phyloP scores from a whole-genome alignment of 441 rosid species.

The Erysimum cheiri region DNA sequence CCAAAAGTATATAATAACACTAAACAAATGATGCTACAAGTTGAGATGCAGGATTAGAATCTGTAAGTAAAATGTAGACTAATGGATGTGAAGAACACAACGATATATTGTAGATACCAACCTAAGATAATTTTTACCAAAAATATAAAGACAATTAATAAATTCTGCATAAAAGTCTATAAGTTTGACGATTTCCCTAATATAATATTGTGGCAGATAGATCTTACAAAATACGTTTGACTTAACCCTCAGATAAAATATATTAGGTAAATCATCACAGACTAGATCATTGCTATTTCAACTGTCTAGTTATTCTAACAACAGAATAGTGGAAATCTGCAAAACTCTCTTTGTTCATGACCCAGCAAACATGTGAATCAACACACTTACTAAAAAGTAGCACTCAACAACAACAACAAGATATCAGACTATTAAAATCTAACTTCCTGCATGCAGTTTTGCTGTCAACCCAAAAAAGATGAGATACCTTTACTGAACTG shows the following conservation, averaged over 20 bases:
- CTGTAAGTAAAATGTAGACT: conserved; percentile 12
- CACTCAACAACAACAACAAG: conserved; percentile 18
- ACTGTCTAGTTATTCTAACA: conserved; percentile 21
- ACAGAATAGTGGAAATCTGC: conserved; percentile 3
- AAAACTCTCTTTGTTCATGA: conserved; percentile 21
- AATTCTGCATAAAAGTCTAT: conserved; percentile 29
- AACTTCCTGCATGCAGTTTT: conserved; percentile 9
- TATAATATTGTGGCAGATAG: conserved; percentile 43
- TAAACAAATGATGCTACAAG: conserved; percentile 20
- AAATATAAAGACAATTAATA: not conserved
- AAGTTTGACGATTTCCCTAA: conserved; percentile 29
- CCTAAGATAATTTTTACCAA: conserved; percentile 5
- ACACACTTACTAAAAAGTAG: conserved; percentile 18
- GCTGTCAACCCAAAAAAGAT: conserved; percentile 2
- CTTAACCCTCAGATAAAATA: conserved; percentile 17
- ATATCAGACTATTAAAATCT: conserved; percentile 6
- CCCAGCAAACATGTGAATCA: conserved; percentile 24
- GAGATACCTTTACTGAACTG: conserved; percentile 32
- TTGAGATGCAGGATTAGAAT: conserved; percentile 23
- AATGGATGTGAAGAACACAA: conserved; percentile 28
- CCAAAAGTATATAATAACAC: conserved; percentile 20
- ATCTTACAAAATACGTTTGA: conserved; percentile 34
- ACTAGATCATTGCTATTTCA: conserved; percentile 36
- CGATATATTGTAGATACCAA: conserved; percentile 24
- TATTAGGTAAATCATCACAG: conserved; percentile 37